A percentile compares a stretch with the other conserved stretches of the same genome.
Evolutionary conservation across 2,329 filamentous ascomycete species (phyloP).

Genomic region (Eurotiales sp.): DNA sequence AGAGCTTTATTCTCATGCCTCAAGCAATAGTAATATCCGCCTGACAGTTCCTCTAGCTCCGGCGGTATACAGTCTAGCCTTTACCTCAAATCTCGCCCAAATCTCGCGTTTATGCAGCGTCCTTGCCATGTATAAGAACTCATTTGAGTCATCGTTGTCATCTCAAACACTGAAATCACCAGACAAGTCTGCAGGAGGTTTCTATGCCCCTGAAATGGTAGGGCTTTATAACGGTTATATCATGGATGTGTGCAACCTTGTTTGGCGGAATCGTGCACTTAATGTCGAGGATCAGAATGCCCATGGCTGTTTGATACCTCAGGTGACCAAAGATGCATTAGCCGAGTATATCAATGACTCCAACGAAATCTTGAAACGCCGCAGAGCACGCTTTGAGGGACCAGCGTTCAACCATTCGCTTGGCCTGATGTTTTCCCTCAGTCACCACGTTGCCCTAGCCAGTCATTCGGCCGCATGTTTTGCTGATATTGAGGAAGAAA

Average conservation of each 20-base stretch:
- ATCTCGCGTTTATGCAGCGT: slow-evolving; percentile 67
- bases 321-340: slow-evolving; percentile 42
- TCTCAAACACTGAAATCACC: slow-evolving; percentile 33
- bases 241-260: slow-evolving; percentile 80
- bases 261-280: slow-evolving; percentile 75
- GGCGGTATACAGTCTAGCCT: slow-evolving; percentile 68
- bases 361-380: slow-evolving; percentile 31
- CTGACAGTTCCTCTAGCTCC: slow-evolving; percentile 65
- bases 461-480: slow-evolving; percentile 48
- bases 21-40: slow-evolving; percentile 54
- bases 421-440: slow-evolving; percentile 44
- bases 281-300: slow-evolving; percentile 60
- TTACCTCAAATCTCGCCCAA: slow-evolving; percentile 59
- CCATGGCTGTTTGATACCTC: slow-evolving; percentile 50
- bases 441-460: slow-evolving; percentile 44
- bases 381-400: slow-evolving; percentile 25
- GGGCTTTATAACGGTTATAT: slow-evolving; percentile 76
- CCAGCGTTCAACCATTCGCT: slow-evolving; percentile 32
- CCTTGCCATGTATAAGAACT: slow-evolving; percentile 68
- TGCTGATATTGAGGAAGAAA: slow-evolving; percentile 43
- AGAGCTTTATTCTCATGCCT: slow-evolving; percentile 51
- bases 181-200: slow-evolving; percentile 25
- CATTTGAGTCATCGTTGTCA: slow-evolving; percentile 62
- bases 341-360: slow-evolving; percentile 39
- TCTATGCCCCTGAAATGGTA: slow-evolving; percentile 59